Conservation (phyloP, 176 grass and related monocot genomes). For the Ensete glaucum region DNA sequence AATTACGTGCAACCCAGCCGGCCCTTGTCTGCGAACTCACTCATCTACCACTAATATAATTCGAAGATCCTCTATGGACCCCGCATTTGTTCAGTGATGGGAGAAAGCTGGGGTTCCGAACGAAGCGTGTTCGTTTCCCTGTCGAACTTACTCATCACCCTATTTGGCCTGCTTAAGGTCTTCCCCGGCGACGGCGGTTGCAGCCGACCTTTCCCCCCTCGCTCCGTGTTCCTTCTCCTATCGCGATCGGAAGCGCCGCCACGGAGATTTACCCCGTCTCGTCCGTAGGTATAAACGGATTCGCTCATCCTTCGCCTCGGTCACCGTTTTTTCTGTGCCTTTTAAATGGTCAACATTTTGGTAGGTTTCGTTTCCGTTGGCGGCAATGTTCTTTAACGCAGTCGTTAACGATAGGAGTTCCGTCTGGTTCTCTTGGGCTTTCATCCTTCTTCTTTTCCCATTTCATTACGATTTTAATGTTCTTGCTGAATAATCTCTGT, state of each 20-base stretch:
- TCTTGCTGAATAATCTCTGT: neutral
- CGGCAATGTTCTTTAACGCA: too few species aligned
- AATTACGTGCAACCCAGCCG: too few species aligned
- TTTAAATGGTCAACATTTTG: neutral
- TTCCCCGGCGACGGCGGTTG: too few species aligned
- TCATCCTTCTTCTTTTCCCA: neutral
- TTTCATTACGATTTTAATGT: neutral
- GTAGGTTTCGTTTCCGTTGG: neutral
- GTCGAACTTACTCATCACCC: too few species aligned
- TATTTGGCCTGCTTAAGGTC: too few species aligned
- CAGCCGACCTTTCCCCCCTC: neutral
- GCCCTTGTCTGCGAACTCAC: too few species aligned
- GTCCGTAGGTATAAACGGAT: neutral
- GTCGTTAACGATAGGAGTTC: too few species aligned
- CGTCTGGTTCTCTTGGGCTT: too few species aligned
- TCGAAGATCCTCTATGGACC: too few species aligned
- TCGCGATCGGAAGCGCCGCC: neutral
- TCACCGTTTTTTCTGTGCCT: neutral
- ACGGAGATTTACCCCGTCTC: neutral
- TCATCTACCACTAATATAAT: too few species aligned
- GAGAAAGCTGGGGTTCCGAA: fast-evolving
- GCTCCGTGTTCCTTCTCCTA: neutral
- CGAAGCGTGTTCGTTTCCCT: too few species aligned
- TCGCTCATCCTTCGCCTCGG: neutral
- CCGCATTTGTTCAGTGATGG: too few species aligned